Percentiles rank a stretch among this genome's conserved stretches.
phyloP scores from a whole-genome alignment of 2,329 filamentous ascomycete species.

The Lecanosticta acicola region DNA sequence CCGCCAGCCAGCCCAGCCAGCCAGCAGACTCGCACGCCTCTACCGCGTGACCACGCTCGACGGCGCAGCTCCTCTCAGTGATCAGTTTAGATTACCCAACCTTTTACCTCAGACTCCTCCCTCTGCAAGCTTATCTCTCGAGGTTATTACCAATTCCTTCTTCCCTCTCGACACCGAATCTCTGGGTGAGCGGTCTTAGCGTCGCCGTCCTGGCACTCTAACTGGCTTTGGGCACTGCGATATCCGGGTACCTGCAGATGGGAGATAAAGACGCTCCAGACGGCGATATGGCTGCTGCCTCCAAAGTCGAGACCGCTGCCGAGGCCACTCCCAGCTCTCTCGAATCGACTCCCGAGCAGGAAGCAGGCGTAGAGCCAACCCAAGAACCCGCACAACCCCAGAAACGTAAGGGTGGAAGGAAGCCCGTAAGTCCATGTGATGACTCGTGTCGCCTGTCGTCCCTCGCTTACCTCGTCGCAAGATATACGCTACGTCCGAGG shows the following conservation, averaged over 20 bases:
- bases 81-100: constrained; percentile 27
- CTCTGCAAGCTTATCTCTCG: constrained; percentile 38
- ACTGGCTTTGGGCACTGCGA: constrained; percentile 26
- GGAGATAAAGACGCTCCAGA: constrained; percentile 39
- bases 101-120: constrained; percentile 26
- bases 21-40: background rate
- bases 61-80: constrained; percentile 17
- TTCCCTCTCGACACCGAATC: constrained; percentile 15
- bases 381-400: constrained; percentile 50
- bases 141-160: constrained; percentile 28
- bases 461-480: constrained; percentile 36
- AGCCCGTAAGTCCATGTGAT: constrained; percentile 65
- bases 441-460: constrained; percentile 17
- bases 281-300: constrained; percentile 40
- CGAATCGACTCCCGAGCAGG: constrained; percentile 46
- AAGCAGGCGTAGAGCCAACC: constrained; percentile 38
- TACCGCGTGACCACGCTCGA: constrained; percentile 7
- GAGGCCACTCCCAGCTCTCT: constrained; percentile 45
- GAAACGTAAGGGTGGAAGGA: constrained; percentile 95
- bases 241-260: constrained; percentile 46
- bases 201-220: constrained; percentile 21
- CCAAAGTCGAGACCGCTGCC: constrained; percentile 41
- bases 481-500: constrained; percentile 98
- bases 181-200: constrained; percentile 29
- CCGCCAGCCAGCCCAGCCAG: background rate